Conservation (phyloP, 768 basidiomycete species). For the Podaxis mareebaensis region DNA sequence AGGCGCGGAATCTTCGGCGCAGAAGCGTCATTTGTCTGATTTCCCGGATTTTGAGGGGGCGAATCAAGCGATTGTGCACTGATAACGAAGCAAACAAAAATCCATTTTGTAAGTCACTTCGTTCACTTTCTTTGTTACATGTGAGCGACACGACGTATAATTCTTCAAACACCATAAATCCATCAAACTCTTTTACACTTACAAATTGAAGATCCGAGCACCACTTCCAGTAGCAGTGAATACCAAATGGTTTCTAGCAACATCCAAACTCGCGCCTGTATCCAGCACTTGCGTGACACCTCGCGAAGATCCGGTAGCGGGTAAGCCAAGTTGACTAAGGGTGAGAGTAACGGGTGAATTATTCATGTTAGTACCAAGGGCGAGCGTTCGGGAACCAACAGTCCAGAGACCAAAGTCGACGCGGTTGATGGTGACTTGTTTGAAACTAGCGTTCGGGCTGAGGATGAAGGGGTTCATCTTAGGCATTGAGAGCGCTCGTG, state of each 20-base stretch:
- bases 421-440: conserved; percentile 37
- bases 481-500: conserved; percentile 45
- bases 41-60: not conserved
- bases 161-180: not conserved
- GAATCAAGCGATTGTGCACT: not conserved
- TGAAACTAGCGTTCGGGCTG: conserved; percentile 39
- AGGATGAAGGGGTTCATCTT: conserved; percentile 49
- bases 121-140: not conserved
- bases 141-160: not conserved
- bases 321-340: conserved; percentile 31
- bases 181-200: not conserved
- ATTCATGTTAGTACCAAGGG: conserved; percentile 54
- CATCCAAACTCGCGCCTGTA: conserved; percentile 32
- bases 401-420: conserved; percentile 58
- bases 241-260: conserved; percentile 27
- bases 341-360: conserved; percentile 35
- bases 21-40: conserved; percentile 3
- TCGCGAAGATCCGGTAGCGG: conserved; percentile 13
- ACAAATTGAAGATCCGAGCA: conserved; percentile 33
- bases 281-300: conserved; percentile 33
- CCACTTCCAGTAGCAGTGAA: conserved; percentile 44
- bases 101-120: not conserved
- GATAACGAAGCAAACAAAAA: not conserved
- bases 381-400: conserved; percentile 38
- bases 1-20: not conserved